Evolutionary conservation across 1,139 yeast genomes (phyloP).

Genomic region (Pichia kudriavzevii): DNA sequence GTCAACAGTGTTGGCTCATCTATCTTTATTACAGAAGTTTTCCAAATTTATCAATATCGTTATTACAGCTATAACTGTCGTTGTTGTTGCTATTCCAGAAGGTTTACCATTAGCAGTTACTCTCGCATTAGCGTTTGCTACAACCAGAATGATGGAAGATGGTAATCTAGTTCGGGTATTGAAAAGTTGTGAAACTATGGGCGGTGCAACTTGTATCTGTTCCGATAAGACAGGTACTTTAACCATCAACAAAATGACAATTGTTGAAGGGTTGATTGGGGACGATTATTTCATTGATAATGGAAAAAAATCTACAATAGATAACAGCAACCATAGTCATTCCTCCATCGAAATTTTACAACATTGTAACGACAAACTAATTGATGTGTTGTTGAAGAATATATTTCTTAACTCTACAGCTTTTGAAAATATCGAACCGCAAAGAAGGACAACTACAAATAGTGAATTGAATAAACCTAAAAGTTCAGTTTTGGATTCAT

Average conservation of each 20-base stretch:
- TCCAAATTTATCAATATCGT: conserved; percentile 75
- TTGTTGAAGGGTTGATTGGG: conserved; percentile 69
- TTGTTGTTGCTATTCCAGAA: conserved; percentile 98
- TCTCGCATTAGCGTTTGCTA: conserved; percentile 91
- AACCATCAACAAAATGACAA: conserved; percentile 88
- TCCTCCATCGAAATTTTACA: conserved; percentile 6
- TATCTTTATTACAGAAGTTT: conserved; percentile 70
- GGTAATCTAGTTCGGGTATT: conserved; percentile 92
- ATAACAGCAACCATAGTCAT: background rate
- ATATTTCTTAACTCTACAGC: conserved; percentile 81
- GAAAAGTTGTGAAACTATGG: conserved; percentile 96
- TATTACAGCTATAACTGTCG: conserved; percentile 84
- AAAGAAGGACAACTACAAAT: conserved; percentile 26
- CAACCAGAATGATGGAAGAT: conserved; percentile 95
- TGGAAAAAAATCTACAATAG: conserved; percentile 23
- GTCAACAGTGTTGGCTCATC: conserved; percentile 35
- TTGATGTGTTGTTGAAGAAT: conserved; percentile 43
- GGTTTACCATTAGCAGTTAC: conserved; percentile 97
- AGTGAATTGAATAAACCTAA: conserved; percentile 4
- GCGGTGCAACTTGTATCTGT: conserved; percentile 94
- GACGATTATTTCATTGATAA: conserved; percentile 37
- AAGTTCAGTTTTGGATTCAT: conserved; percentile 6
- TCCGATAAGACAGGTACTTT: conserved; percentile 97
- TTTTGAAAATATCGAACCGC: conserved; percentile 55
- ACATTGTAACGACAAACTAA: conserved; percentile 5